These are phyloP conservation scores for Fomitopsis serialis DNA, from an alignment of 768 basidiomycete species.

Conservation along the genomic window DNA sequence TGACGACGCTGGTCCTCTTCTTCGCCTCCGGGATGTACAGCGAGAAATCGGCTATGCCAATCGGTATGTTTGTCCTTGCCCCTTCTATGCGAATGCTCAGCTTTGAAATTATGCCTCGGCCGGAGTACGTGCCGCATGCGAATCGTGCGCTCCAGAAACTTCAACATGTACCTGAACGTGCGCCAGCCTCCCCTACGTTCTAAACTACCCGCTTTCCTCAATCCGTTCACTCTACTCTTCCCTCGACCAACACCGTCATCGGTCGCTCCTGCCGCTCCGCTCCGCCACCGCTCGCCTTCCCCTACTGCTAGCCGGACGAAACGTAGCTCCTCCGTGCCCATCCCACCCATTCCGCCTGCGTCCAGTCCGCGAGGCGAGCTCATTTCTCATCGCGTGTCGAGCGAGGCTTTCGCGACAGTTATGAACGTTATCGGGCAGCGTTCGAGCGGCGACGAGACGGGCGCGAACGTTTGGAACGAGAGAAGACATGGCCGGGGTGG, in stretches of 20 bases:
- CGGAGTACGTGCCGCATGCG: conserved; percentile 86
- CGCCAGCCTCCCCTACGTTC: conserved; percentile 71
- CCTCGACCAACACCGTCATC: conserved; percentile 17
- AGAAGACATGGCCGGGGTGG: conserved; percentile 28
- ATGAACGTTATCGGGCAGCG: conserved; percentile 84
- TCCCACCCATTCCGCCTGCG: conserved; percentile 84
- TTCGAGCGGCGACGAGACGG: conserved; percentile 80
- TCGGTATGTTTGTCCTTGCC: conserved; percentile 55
- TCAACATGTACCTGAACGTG: conserved; percentile 97
- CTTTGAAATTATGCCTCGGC: not conserved
- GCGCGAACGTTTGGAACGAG: conserved; percentile 37
- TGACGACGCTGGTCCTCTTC: conserved; percentile 90
- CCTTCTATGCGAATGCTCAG: too few relatives aligned
- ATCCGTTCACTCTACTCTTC: conserved; percentile 56
- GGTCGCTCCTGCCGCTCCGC: conserved; percentile 8
- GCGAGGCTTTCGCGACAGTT: conserved; percentile 76
- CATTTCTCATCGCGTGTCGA: conserved; percentile 92
- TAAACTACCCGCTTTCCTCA: conserved; percentile 38
- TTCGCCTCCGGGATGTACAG: conserved; percentile 96
- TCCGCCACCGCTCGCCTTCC: conserved; percentile 28
- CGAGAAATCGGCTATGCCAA: conserved; percentile 97
- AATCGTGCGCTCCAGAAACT: conserved; percentile 85
- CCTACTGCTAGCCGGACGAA: conserved; percentile 16
- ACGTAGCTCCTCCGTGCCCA: conserved; percentile 42
- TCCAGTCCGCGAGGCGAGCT: conserved; percentile 92